A percentile compares a stretch with the other conserved stretches of the same genome.
These are phyloP conservation scores for Dothistroma pini DNA, from an alignment of 2,329 filamentous ascomycete species.

Conservation along the genomic window DNA sequence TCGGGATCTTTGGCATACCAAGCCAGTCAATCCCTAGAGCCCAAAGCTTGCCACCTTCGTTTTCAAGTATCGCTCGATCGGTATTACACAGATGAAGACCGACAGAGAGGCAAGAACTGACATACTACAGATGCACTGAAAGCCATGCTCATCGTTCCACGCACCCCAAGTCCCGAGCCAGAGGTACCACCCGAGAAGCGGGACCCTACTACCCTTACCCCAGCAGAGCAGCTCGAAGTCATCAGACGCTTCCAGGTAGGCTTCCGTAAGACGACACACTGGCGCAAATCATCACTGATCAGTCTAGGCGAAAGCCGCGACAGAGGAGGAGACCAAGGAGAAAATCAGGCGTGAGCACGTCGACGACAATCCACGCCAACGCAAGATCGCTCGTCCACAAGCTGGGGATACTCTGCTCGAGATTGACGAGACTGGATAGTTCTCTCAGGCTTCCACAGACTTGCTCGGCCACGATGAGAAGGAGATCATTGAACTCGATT, in stretches of 20 bases:
- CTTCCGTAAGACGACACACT: not conserved
- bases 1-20: too few species aligned
- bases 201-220: slow-evolving; percentile 9
- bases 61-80: slow-evolving; percentile 25
- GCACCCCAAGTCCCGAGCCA: slow-evolving; percentile 17
- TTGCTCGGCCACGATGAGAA: not conserved
- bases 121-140: slow-evolving; percentile 17
- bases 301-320: not conserved
- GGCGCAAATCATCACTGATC: not conserved
- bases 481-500: slow-evolving; percentile 21
- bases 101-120: not conserved
- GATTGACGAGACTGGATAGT: slow-evolving; percentile 14
- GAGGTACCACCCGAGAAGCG: slow-evolving; percentile 18
- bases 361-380: slow-evolving; percentile 10
- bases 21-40: too few species aligned
- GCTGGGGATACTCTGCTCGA: slow-evolving; percentile 13
- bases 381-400: slow-evolving; percentile 17
- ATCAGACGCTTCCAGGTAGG: not conserved
- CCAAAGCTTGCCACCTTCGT: slow-evolving; percentile 10
- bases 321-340: not conserved
- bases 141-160: slow-evolving; percentile 24
- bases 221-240: slow-evolving; percentile 7
- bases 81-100: slow-evolving; percentile 5
- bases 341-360: slow-evolving; percentile 22
- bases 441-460: slow-evolving; percentile 12